Percentiles rank a stretch among this genome's conserved stretches.
phyloP scores from a whole-genome alignment of 306 rosid species.

The Dalbergia oliveri region DNA sequence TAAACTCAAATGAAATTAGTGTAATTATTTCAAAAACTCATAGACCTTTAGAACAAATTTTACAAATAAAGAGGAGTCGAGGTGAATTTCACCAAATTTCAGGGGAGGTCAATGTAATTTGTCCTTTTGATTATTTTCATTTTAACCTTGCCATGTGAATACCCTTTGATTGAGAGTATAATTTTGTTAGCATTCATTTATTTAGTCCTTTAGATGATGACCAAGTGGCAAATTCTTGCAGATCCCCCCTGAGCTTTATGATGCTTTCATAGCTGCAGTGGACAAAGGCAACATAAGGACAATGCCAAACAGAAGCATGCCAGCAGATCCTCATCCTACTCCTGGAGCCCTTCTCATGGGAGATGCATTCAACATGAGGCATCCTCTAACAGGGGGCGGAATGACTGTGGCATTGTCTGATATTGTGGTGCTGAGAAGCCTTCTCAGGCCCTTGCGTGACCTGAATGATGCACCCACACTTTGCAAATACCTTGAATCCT shows the following conservation, averaged over 20 bases:
- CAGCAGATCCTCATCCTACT: conserved; percentile 93
- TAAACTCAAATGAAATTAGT: too few species aligned
- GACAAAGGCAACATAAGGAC: conserved; percentile 91
- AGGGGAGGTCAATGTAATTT: too few species aligned
- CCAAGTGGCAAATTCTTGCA: conserved; percentile 49
- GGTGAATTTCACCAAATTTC: too few species aligned
- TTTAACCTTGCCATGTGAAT: too few species aligned
- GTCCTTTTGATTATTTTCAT: too few species aligned
- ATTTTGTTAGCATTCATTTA: conserved; percentile 18
- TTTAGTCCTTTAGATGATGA: conserved; percentile 30
- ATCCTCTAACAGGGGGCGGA: conserved; percentile 97
- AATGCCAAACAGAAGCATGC: conserved; percentile 99
- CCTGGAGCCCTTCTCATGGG: conserved; percentile 99
- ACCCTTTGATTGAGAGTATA: conserved; percentile 5
- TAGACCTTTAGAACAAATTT: too few species aligned
- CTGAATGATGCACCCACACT: conserved; percentile 85
- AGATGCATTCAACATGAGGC: conserved; percentile 99
- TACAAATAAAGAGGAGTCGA: too few species aligned
- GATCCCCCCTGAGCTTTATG: conserved; percentile 83
- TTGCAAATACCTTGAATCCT: conserved; percentile 91
- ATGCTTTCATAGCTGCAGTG: conserved; percentile 83
- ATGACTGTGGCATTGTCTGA: conserved; percentile 99
- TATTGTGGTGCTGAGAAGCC: conserved; percentile 89
- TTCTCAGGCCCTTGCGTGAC: conserved; percentile 79
- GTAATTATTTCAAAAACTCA: too few species aligned